These are phyloP conservation scores for Amanita rubescens DNA, from an alignment of 768 basidiomycete genomes.

Conservation along the genomic window DNA sequence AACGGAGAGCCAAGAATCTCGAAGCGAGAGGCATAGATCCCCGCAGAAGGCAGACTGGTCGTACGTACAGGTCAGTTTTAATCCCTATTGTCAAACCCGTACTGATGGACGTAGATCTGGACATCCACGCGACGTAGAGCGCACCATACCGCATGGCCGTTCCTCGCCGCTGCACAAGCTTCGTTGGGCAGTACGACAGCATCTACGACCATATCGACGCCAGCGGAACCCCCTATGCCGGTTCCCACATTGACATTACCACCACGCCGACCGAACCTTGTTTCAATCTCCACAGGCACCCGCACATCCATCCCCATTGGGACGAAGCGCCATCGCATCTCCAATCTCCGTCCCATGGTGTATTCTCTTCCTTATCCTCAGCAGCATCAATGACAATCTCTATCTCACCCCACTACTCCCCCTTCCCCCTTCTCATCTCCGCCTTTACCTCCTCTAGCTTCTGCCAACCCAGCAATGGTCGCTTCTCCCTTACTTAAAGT, in stretches of 20 bases:
- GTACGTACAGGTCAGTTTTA: slow-evolving; percentile 34
- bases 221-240: not conserved
- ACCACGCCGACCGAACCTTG: not conserved
- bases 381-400: slow-evolving; percentile 7
- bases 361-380: slow-evolving; percentile 1
- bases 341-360: not conserved
- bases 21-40: slow-evolving; percentile 63
- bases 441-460: slow-evolving; percentile 17
- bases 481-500: slow-evolving; percentile 35
- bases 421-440: slow-evolving; percentile 7
- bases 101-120: slow-evolving; percentile 65
- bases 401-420: slow-evolving; percentile 9
- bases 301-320: not conserved
- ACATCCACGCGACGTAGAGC: slow-evolving; percentile 90
- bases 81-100: not conserved
- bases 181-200: slow-evolving; percentile 12
- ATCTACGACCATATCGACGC: no score
- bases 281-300: not conserved
- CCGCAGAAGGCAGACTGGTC: slow-evolving; percentile 54
- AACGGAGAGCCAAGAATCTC: slow-evolving; percentile 69
- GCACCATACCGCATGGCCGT: slow-evolving; percentile 96
- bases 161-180: slow-evolving; percentile 39
- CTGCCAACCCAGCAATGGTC: slow-evolving; percentile 1
- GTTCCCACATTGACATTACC: not conserved
- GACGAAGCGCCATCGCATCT: not conserved